phyloP scores from a whole-genome alignment of 192 early-diverging fungal genomes.

The Lobosporangium transversale region DNA sequence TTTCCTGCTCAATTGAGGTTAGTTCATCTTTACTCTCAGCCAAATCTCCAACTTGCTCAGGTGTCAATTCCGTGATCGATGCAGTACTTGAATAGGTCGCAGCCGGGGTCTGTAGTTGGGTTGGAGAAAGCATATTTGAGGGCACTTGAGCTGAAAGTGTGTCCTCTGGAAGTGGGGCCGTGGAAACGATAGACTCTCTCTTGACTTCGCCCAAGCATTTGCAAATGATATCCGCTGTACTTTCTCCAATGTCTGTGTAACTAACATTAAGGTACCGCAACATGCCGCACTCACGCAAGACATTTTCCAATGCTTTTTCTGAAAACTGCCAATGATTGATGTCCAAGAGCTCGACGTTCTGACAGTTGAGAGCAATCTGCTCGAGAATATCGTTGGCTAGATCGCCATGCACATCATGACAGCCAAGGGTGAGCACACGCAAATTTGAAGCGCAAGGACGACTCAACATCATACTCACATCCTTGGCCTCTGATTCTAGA shows the following conservation, averaged over 20 bases:
- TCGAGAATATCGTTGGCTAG: constrained; percentile 45
- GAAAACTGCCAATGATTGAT: constrained; percentile 54
- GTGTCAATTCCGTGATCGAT: neutral
- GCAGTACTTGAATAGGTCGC: neutral
- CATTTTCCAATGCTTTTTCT: constrained; percentile 30
- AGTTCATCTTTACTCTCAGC: neutral
- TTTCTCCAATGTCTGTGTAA: constrained; percentile 33
- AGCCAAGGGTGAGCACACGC: constrained; percentile 39
- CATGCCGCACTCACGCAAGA: constrained; percentile 39
- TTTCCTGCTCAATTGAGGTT: neutral
- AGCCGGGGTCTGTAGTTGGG: constrained; percentile 24
- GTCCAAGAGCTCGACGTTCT: constrained; percentile 44
- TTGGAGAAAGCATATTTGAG: neutral
- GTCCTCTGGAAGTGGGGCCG: neutral
- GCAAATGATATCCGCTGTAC: constrained; percentile 30
- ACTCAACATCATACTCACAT: constrained; percentile 33
- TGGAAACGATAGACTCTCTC: neutral
- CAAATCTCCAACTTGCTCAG: neutral
- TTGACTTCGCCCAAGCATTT: constrained; percentile 35
- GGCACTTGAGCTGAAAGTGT: constrained; percentile 3
- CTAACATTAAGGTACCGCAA: constrained; percentile 46
- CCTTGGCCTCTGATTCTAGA: constrained; percentile 43
- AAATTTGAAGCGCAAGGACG: constrained; percentile 26
- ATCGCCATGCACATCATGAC: constrained; percentile 46
- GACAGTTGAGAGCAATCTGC: constrained; percentile 42